These are phyloP conservation scores for Pseudozyma hubeiensis DNA, from an alignment of 1,284 basidiomycete genomes.

Conservation along the genomic window DNA sequence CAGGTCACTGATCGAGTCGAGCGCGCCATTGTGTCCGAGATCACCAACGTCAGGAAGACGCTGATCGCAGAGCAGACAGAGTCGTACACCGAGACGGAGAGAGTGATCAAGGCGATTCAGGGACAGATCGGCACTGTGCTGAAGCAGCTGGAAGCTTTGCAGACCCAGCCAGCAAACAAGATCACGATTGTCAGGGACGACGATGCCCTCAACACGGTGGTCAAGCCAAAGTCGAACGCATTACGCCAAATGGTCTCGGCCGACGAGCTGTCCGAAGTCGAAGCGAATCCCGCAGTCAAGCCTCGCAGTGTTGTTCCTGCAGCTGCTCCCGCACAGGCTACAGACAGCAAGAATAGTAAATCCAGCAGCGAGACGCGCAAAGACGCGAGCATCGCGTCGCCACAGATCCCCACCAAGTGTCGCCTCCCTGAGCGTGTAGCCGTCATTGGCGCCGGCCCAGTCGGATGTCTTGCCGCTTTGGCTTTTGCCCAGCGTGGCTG, in stretches of 20 bases:
- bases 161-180: slow-evolving; percentile 9
- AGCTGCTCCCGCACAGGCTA: not conserved
- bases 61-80: slow-evolving; percentile 38
- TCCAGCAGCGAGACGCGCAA: not conserved
- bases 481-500: slow-evolving; percentile 88
- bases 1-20: slow-evolving; percentile 26
- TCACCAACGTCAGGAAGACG: slow-evolving; percentile 48
- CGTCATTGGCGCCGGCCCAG: slow-evolving; percentile 86
- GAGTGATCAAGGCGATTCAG: slow-evolving; percentile 16
- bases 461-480: slow-evolving; percentile 90
- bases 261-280: slow-evolving; percentile 12
- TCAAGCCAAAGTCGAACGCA: not conserved
- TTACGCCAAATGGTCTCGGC: not conserved
- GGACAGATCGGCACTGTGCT: slow-evolving; percentile 11
- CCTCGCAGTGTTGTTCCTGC: not conserved
- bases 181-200: slow-evolving; percentile 1
- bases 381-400: not conserved
- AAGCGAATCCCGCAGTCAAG: not conserved
- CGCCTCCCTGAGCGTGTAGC: slow-evolving; percentile 64
- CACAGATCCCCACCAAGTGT: slow-evolving; percentile 19
- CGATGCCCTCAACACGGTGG: not conserved
- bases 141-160: slow-evolving; percentile 15
- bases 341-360: not conserved
- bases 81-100: slow-evolving; percentile 26
- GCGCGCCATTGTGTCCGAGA: slow-evolving; percentile 36